These are phyloP conservation scores for Tricladium varicosporioides DNA, from an alignment of 2,329 filamentous ascomycete species.

Conservation along the genomic window DNA sequence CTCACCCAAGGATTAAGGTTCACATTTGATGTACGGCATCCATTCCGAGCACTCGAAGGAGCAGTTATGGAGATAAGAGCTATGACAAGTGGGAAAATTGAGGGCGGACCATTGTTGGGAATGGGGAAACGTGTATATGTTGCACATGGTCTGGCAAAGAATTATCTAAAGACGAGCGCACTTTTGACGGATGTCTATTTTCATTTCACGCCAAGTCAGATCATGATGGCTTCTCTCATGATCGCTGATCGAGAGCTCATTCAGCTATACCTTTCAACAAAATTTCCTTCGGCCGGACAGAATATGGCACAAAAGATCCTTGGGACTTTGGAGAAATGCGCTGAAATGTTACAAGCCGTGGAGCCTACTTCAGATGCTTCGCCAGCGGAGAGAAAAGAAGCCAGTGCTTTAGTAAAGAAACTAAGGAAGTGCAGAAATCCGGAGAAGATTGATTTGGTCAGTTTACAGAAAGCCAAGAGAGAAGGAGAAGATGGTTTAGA, in stretches of 20 bases:
- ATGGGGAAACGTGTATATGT: constrained; percentile 39
- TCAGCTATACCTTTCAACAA: constrained; percentile 31
- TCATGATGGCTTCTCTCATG: constrained; percentile 79
- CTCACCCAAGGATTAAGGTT: constrained; percentile 91
- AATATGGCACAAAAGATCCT: constrained; percentile 47
- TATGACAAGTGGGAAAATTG: constrained; percentile 49
- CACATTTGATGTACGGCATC: constrained; percentile 89
- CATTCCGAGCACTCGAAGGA: constrained; percentile 83
- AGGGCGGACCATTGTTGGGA: constrained; percentile 7
- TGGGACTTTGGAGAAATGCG: constrained; percentile 48
- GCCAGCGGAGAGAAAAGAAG: constrained; percentile 41
- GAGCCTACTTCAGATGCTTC: constrained; percentile 36
- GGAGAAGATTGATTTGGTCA: constrained; percentile 69
- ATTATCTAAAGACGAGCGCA: constrained; percentile 74
- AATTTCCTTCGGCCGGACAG: constrained; percentile 24
- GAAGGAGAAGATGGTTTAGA: constrained; percentile 39
- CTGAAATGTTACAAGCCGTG: constrained; percentile 54
- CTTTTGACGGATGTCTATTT: constrained; percentile 95
- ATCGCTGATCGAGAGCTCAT: constrained; percentile 67
- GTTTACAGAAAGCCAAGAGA: constrained; percentile 57
- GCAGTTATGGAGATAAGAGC: constrained; percentile 78
- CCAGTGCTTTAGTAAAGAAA: constrained; percentile 63
- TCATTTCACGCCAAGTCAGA: constrained; percentile 90
- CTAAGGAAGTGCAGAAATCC: constrained; percentile 73
- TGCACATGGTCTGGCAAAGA: constrained; percentile 72